Base-by-base conservation (phyloP, 129 eudicot species). In the Flaveria robusta region DNA sequence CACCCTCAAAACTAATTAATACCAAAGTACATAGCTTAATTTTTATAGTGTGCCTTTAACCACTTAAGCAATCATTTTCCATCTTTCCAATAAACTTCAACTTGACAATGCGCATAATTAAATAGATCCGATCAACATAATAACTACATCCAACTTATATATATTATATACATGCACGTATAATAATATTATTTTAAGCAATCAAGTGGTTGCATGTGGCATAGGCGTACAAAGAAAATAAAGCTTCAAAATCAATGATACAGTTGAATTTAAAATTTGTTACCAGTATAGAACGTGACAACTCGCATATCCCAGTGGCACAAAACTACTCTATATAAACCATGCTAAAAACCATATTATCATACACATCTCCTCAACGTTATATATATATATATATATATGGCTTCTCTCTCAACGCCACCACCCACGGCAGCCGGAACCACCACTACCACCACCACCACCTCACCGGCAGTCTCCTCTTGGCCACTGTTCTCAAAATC, bases 401-500 rank as follows among this genome's bases (percentile, higher is more conserved):
- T 73, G 83, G 60, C 83, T 80, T 80, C 83, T 18, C 74, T 72
- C 34, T 27, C 29, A 29, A 79, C 68, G 3, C 39, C 74, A 41
- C 1, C 29, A 47, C 6, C 72, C 64, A 70, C 68, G n/a, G 68
- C 47, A 5, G 9, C 83, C 63, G 70, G 27, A 79, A 73, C 68
- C 7, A 72, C 83, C 41, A 39, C 83, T 11, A 71, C 72, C 74
- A 51, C 73, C 65, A 37, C 56, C 56, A 37, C 83, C 55, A 23
- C 72, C 55, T 56, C 59, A 3, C 11, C 49, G 49, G 2, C 18
- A 3, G 49, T 50, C 79, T 65, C 79, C 1, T 72, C 79, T 26
- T 80, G 79, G 74, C 79, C 83, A 26, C 11, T 73, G 41, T 80
- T 73, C 78, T 72, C 81, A 55, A 77, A 68, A 43, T 23, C 81